phyloP scores from a whole-genome alignment of 2,329 filamentous ascomycete species.

The Orbilia quercus region DNA sequence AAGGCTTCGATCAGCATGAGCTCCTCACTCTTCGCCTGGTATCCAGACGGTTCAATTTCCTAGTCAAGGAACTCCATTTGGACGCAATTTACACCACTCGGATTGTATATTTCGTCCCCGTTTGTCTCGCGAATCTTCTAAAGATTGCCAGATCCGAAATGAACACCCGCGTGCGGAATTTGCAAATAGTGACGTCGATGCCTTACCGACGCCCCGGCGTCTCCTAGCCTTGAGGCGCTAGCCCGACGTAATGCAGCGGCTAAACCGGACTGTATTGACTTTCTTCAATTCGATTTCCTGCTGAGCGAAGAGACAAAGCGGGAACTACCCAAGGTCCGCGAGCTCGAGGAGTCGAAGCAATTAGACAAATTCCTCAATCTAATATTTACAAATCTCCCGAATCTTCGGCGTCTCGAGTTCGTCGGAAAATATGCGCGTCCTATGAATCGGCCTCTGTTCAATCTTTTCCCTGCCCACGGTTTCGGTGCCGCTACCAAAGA shows the following conservation, averaged over 20 bases:
- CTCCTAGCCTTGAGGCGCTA: too few species aligned
- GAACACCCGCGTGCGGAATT: constrained; percentile 5
- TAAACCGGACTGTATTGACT: not conserved
- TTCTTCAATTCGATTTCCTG: not conserved
- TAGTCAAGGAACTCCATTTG: constrained; percentile 5
- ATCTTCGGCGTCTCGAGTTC: constrained; percentile 9
- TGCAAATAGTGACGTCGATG: not conserved
- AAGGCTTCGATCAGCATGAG: constrained; percentile 14
- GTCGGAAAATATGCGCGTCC: too few species aligned
- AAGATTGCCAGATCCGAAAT: constrained; percentile 24
- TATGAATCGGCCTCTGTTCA: constrained; percentile 2
- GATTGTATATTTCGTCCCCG: constrained; percentile 6
- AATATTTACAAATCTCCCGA: constrained; percentile 23
- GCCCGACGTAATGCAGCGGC: too few species aligned
- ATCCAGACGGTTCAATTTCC: constrained; percentile 3
- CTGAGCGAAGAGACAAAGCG: not conserved
- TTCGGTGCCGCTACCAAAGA: constrained; percentile 7
- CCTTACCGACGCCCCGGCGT: not conserved
- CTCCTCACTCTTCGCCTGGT: constrained; percentile 20
- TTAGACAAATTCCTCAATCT: constrained; percentile 1
- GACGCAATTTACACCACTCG: constrained; percentile 18
- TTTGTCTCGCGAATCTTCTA: constrained; percentile 12
- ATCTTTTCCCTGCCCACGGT: constrained; percentile 21
- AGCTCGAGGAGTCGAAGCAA: not conserved
- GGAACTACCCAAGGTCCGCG: not conserved